Base-by-base conservation (phyloP, 2,329 filamentous ascomycete species). In the Dendryphion nanum region DNA sequence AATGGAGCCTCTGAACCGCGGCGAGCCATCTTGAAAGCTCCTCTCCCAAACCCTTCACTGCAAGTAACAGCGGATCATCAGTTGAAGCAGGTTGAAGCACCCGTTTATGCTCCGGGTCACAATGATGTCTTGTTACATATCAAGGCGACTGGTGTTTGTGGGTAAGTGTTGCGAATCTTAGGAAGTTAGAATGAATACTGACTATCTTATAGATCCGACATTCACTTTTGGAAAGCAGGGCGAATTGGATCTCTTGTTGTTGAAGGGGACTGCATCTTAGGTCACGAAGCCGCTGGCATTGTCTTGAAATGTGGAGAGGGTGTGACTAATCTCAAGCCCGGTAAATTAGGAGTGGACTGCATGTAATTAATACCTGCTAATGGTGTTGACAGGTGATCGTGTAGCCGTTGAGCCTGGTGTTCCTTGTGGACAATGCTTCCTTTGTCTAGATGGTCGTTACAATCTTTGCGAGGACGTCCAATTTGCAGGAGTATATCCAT, bases 341-440 rank as follows among this genome's bases (percentile, higher is more conserved):
- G 48, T 31, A 6, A 13, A 15, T 30, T 30, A n/a, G 10, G n/a
- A n/a, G n/a, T n/a, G n/a, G n/a, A n/a, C n/a, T n/a, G n/a, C n/a
- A n/a, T n/a, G n/a, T 31, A 20, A 50, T 38, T 51, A n/a, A n/a
- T n/a, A n/a, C n/a, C n/a, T n/a, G n/a, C n/a, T n/a, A n/a, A n/a
- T n/a, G n/a, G n/a, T 46, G n/a, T 12, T 18, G 24, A 10, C 32
- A 64, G 79, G 81, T 8, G 82, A 86, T 52, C 69, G 80, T 35
- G 81, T 86, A 7, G 82, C 82, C 3, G 64, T 86, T 13, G 82
- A 86, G 51, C 81, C 81, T 0, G 80, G 81, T 15, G 77, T 83
- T 1, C 78, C 82, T 0, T 86, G 83, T 51, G 72, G 71, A 8
- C 59, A 67, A 21, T 84, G 81, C 55, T 81, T 77, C 50, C 68